Conservation (phyloP, 345 rosid genomes). For the Anacardium occidentale region DNA sequence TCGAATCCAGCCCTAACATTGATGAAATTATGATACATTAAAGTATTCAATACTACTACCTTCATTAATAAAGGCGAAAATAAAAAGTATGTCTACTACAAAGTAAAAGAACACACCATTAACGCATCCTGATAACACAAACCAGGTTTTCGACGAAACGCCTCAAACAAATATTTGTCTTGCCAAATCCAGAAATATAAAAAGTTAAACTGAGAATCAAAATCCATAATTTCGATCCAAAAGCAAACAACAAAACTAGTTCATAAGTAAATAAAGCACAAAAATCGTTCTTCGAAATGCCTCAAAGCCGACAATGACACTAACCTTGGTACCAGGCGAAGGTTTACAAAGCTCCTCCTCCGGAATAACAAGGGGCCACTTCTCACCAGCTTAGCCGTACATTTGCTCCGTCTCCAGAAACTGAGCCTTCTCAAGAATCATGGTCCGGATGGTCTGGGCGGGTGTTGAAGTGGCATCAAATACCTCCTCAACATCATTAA, state of each 20-base stretch:
- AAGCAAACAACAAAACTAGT: not conserved
- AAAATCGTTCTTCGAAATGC: conserved; percentile 32
- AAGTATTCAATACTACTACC: no score
- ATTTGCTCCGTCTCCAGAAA: conserved; percentile 80
- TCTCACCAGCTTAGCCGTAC: conserved; percentile 91
- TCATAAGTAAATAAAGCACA: not conserved
- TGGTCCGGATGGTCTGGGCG: conserved; percentile 70
- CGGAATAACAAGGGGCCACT: conserved; percentile 85
- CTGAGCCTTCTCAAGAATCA: conserved; percentile 83
- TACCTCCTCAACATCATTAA: conserved; percentile 73
- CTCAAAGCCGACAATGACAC: not conserved
- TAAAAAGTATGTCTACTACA: no score
- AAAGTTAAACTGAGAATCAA: not conserved
- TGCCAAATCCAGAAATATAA: not conserved
- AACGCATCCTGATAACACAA: no score
- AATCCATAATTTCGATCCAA: not conserved
- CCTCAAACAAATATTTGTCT: not conserved
- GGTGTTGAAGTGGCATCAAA: conserved; percentile 76
- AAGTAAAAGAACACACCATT: no score
- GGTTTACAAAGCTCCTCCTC: conserved; percentile 64
- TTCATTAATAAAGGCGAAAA: no score
- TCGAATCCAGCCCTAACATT: no score
- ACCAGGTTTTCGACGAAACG: not conserved
- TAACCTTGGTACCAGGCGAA: conserved; percentile 78
- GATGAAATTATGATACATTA: no score